A percentile compares a stretch with the other conserved stretches of the same genome.
These are phyloP conservation scores for Fraxinus excelsior DNA, from an alignment of 257 asterid genomes.

Conservation along the genomic window DNA sequence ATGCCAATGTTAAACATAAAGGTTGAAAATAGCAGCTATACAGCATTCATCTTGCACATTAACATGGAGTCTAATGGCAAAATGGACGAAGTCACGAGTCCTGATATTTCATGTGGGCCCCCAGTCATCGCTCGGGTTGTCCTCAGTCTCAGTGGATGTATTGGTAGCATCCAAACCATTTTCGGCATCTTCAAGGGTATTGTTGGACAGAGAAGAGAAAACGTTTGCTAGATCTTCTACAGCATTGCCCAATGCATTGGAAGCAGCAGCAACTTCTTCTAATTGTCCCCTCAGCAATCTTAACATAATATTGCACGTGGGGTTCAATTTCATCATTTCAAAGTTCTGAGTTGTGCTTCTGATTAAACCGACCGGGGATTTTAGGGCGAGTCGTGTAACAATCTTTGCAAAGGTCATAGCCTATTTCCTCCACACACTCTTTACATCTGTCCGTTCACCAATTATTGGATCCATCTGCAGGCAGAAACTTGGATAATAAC, in stretches of 20 bases:
- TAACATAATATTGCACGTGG: conserved; percentile 29
- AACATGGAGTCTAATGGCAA: conserved; percentile 1
- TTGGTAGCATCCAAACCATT: conserved; percentile 15
- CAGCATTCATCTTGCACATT: background rate
- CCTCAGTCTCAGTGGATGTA: conserved; percentile 20
- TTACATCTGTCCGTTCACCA: conserved; percentile 62
- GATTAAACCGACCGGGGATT: conserved; percentile 64
- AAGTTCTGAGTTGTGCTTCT: conserved; percentile 63
- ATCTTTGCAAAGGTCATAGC: conserved; percentile 53
- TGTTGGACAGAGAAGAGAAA: background rate
- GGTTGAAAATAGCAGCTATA: background rate
- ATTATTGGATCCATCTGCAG: conserved; percentile 56
- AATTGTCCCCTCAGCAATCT: conserved; percentile 36
- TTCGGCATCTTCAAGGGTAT: conserved; percentile 25
- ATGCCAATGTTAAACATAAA: no score
- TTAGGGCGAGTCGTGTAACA: conserved; percentile 45
- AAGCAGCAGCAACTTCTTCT: conserved; percentile 30
- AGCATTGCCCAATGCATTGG: conserved; percentile 21
- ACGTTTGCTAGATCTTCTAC: conserved; percentile 1
- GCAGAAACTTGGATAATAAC: conserved; percentile 14
- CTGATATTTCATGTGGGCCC: conserved; percentile 18
- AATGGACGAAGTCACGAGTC: background rate
- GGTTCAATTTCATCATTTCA: conserved; percentile 35
- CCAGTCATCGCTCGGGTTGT: conserved; percentile 10
- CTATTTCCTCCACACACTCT: conserved; percentile 44